Conservation (phyloP, 78 protist species). For the Pigoraptor vietnamica region DNA sequence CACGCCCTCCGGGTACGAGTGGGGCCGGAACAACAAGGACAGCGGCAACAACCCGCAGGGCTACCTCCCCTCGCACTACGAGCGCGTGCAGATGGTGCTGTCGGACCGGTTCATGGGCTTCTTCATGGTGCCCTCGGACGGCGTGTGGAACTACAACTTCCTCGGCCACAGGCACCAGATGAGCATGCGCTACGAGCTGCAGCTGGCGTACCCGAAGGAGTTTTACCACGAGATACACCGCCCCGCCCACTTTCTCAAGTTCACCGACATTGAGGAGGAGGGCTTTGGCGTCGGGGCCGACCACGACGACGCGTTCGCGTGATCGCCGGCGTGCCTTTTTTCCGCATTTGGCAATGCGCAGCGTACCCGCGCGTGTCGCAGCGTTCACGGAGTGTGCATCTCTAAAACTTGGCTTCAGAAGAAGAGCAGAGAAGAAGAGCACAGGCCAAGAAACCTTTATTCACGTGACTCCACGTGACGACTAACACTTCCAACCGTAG, state of each 20-base stretch:
- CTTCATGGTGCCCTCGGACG: conserved; percentile 94
- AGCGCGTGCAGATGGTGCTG: conserved; percentile 92
- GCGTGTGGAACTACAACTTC: conserved; percentile 97
- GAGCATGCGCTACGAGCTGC: conserved; percentile 85
- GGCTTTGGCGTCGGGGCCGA: not conserved
- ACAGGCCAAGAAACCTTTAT: too few relatives aligned
- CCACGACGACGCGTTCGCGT: conserved; percentile 14
- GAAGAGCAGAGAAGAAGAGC: too few relatives aligned
- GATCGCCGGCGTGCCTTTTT: not conserved
- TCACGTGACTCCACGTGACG: too few relatives aligned
- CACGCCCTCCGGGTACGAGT: conserved; percentile 89
- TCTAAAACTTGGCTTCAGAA: too few relatives aligned
- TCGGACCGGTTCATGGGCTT: conserved; percentile 89
- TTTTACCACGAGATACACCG: conserved; percentile 97
- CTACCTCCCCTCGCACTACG: conserved; percentile 79
- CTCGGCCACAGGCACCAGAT: conserved; percentile 84
- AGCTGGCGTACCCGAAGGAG: conserved; percentile 86
- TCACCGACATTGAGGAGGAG: not conserved
- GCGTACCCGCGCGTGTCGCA: too few relatives aligned
- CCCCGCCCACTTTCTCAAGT: conserved; percentile 53
- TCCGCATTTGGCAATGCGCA: too few relatives aligned
- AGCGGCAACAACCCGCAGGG: conserved; percentile 69
- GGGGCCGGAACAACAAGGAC: conserved; percentile 91
- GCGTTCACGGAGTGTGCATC: too few relatives aligned
- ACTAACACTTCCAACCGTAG: too few relatives aligned